Base-by-base conservation (phyloP, 1,139 yeast species). In the Pichia sp. region DNA sequence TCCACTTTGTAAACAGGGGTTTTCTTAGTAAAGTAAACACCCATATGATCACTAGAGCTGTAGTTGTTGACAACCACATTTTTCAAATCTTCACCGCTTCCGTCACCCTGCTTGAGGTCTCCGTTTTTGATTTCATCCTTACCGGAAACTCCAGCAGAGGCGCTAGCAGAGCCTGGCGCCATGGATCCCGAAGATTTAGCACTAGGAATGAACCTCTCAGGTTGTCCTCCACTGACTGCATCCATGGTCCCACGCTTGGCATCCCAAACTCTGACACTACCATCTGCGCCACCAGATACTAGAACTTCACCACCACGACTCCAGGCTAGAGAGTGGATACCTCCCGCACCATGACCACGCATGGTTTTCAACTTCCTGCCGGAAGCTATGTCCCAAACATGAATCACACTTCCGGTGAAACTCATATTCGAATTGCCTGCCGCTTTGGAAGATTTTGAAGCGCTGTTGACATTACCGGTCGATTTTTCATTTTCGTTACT, bases 181-280 rank as follows among this genome's bases (percentile, higher is more conserved):
- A 46, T 17, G 46, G 65, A 60, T 14, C 61, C 67, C 4, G 69
- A 65, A 17, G 65, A 38, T 46, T 41, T 45, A 6, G 29, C 36
- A 27, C 46, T 67, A 24, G 61, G 56, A 66, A 75, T 48, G 63
- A 86, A 82, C 6, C 85, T 81, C 65, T 89, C 96, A 1, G 96
- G 96, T 63, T 83, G 87, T 1, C 92, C 85, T 34, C 55, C 57
- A 16, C 46, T 14, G 20, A 49, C 33, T 6, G 55, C 33, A 51
- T 89, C 96, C 56, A 79, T 78, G 0, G 97, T 89, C 56, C 90
- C 90, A 63, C 85, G 83, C 70, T 88, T 89, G 53, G 90, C 84
- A 70, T 95, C 98, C 99, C 99, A 95, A 2, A 92, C 96, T 63
- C 99, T 78, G 2, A 93, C 95, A 2, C 96, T 85, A 65, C 86